These are phyloP conservation scores for Erythrophleum ivorense DNA, from an alignment of 331 rosid species.

Conservation along the genomic window DNA sequence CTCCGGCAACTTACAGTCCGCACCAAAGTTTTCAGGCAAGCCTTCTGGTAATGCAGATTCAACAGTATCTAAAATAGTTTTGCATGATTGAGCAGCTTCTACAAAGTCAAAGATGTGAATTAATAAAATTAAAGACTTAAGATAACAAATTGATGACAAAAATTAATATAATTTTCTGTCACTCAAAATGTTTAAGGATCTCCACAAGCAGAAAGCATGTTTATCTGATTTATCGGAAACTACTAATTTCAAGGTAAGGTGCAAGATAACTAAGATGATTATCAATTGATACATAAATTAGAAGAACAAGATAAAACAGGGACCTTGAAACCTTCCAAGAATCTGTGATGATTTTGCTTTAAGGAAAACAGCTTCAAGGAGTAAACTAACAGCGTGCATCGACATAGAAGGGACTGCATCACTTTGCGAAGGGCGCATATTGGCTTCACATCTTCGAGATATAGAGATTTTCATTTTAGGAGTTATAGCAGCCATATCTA, in stretches of 20 bases:
- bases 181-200: neutral
- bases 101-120: conserved; percentile 38
- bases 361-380: conserved; percentile 88
- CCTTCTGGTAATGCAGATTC: conserved; percentile 93
- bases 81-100: conserved; percentile 94
- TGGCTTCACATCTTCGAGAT: conserved; percentile 64
- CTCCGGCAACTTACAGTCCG: conserved; percentile 78
- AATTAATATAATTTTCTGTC: too few relatives aligned
- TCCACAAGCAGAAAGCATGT: neutral
- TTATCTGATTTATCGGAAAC: conserved; percentile 26
- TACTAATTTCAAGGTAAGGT: neutral
- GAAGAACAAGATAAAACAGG: conserved; percentile 33
- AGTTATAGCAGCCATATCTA: conserved; percentile 75
- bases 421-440: conserved; percentile 61
- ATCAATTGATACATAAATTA: conserved; percentile 6
- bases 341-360: conserved; percentile 80
- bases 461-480: conserved; percentile 73
- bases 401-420: conserved; percentile 77
- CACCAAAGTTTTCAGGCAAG: conserved; percentile 63
- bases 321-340: conserved; percentile 90
- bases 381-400: conserved; percentile 85
- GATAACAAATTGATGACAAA: neutral
- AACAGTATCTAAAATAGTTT: conserved; percentile 73
- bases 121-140: conserved; percentile 11
- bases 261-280: conserved; percentile 31